Percentiles rank a stretch among this genome's conserved stretches.
Evolutionary conservation across 2,329 filamentous ascomycete species (phyloP).

Genomic region (Plectosphaerella cucumerina): DNA sequence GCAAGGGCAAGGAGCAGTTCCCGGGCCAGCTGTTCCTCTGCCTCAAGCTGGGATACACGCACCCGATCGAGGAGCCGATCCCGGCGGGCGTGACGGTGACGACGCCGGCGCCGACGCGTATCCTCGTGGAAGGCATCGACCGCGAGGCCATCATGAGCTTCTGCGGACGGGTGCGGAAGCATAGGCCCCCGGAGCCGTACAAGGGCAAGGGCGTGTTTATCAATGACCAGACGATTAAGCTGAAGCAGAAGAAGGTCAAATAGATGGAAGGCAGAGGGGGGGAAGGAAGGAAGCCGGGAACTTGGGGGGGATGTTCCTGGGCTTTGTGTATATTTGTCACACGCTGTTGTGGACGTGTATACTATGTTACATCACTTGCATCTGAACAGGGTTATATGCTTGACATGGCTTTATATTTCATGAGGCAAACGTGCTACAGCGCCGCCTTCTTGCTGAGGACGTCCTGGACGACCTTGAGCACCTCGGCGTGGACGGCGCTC

Average conservation of each 20-base stretch:
- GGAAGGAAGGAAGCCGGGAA: neutral
- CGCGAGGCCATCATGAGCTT: slow-evolving; percentile 87
- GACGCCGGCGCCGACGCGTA: slow-evolving; percentile 84
- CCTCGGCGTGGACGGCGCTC: slow-evolving; percentile 66
- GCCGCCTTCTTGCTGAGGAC: slow-evolving; percentile 49
- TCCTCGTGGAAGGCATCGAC: slow-evolving; percentile 83
- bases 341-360: slow-evolving; percentile 10
- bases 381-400: neutral
- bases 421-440: slow-evolving; percentile 3
- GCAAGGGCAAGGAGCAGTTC: slow-evolving; percentile 68
- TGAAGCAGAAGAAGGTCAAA: slow-evolving; percentile 98
- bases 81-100: slow-evolving; percentile 80
- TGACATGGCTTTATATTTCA: neutral
- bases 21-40: slow-evolving; percentile 84
- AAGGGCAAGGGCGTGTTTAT: slow-evolving; percentile 99
- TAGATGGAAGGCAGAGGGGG: slow-evolving; percentile 36
- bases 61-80: slow-evolving; percentile 86
- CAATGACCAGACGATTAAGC: slow-evolving; percentile 93
- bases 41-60: slow-evolving; percentile 93
- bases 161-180: slow-evolving; percentile 80
- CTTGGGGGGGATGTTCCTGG: neutral
- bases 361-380: slow-evolving; percentile 6
- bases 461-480: slow-evolving; percentile 77
- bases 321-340: slow-evolving; percentile 10
- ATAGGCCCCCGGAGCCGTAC: slow-evolving; percentile 93